Evolutionary conservation across 805 yeast genomes (phyloP), one percentile per base, ranked within the genome.

Genomic region (Candida xiaguanensis): DNA sequence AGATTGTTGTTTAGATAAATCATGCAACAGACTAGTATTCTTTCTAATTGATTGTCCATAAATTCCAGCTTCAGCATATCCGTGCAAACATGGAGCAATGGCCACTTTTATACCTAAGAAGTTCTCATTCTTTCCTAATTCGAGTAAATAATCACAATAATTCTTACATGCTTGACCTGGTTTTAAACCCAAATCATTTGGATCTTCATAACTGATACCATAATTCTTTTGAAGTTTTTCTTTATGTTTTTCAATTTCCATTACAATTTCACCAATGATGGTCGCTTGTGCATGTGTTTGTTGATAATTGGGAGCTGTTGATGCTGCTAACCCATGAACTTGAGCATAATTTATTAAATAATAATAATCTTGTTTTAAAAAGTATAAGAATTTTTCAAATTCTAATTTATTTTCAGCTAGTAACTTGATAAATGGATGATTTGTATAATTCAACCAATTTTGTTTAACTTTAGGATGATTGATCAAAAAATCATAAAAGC

Each of bases 31-130:
- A n/a, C 41, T 43, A 14, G 31, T 39, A 3, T n/a, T n/a, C 20
- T 40, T 31, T 31, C 65, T 40, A 4, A 58, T 39, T 2, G 40
- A 31, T 7, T 35, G 31, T 1, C 67, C 75, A 47, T 43, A 60
- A 2, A 42, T 30, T 0, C 77, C 75, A 1, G 89, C 88, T 34
- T 74, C 68, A 25, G 74, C 74, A 54, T 83, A 83, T 1, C 95
- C 95, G 53, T 80, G 73, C 35, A 84, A 59, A 56, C 95, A 85
- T 1, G 95, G 93, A 6, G 87, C 75, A 39, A 84, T 58, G 0
- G 91, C 85, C 6, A 81, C 73, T 42, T 78, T 77, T 37, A 83
- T 72, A 33, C 80, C 85, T 22, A 80, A 55, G 75, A 81, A 81
- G 53, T 81, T 81, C 20, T 71, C 70, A 29, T 61, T 62, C 17